Base-by-base conservation (phyloP, 2,329 filamentous ascomycete species). In the Fusarium sp. region DNA sequence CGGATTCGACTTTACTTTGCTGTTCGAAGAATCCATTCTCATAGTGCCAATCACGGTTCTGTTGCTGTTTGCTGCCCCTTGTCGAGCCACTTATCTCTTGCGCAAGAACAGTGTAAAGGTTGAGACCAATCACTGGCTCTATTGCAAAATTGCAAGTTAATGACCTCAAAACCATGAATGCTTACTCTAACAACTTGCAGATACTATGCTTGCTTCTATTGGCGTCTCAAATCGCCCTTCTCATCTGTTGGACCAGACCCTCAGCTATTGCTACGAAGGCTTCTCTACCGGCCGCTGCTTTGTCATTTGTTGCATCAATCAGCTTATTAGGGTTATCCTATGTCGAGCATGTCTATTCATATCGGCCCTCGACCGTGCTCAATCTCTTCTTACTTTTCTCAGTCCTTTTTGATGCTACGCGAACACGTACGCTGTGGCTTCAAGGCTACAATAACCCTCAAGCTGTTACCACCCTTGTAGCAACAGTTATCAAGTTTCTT, bases 1-100 rank as follows among this genome's bases (percentile, higher is more conserved):
- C 20, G 74, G 81, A 1, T 84, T 83, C 54, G 86, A 88, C 75
- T 81, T 86, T 37, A 83, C 82, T 2, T 74, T 87, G 22, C 80
- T 83, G 11, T 79, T 87, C 34, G 78, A 81, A 59, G 78, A 80
- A 29, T 74, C 71, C 7, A 73, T 81, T 16, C 75, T 81, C 22
- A 61, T 72, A 45, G 65, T 77, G 16, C 72, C 75, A 0, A 74
- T 77, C 3, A 73, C 75, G 3, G 67, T 45, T 3, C 3, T 77
- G 12, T 59, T 81, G 2, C 67, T 81, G 6, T 30, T 80, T 20
- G 65, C 64, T 6, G 75, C 65, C 1, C 79, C 78, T 1, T 70
- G 44, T 41, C 68, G 72, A 22, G 55, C 34, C 1, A 2, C 58
- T 0, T 74, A 72, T 54, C 66, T 74, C 0, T 0, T 74, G 44